phyloP scores from a whole-genome alignment of 75 land plant species.

The Pinus tabuliformis region DNA sequence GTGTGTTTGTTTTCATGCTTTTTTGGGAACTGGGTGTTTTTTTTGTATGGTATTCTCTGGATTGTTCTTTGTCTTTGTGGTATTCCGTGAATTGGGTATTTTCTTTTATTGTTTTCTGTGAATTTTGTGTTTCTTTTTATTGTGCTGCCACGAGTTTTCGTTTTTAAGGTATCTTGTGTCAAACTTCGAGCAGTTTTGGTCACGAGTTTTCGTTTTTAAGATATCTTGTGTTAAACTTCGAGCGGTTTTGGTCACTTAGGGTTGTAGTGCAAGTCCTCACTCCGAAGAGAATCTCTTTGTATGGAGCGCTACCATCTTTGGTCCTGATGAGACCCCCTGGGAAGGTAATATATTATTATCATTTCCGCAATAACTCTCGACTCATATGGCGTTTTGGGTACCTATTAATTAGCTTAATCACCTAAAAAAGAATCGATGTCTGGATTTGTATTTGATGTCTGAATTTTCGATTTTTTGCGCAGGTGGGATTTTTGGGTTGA shows the following conservation, averaged over 20 bases:
- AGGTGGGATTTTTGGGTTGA: constrained; percentile 58
- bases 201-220: no score
- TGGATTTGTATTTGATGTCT: background rate
- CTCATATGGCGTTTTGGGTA: background rate
- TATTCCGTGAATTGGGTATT: background rate
- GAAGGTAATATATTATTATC: constrained; percentile 33
- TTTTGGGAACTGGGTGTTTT: no score
- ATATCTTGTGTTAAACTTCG: no score
- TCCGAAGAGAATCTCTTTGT: constrained; percentile 68
- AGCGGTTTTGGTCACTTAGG: constrained; percentile 17
- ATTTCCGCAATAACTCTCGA: background rate
- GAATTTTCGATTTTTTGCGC: background rate
- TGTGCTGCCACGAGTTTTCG: background rate
- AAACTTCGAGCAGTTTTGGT: no score
- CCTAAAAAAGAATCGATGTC: background rate
- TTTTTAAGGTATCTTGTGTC: no score
- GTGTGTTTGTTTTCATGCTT: background rate
- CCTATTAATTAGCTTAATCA: background rate
- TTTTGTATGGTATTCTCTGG: background rate
- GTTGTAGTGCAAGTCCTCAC: constrained; percentile 68
- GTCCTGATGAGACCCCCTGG: constrained; percentile 71
- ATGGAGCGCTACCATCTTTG: constrained; percentile 71
- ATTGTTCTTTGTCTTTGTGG: background rate
- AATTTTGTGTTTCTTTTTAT: background rate
- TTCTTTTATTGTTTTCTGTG: background rate